Evolutionary conservation across 805 yeast species (phyloP).

Genomic region (Torulaspora quercuum): DNA sequence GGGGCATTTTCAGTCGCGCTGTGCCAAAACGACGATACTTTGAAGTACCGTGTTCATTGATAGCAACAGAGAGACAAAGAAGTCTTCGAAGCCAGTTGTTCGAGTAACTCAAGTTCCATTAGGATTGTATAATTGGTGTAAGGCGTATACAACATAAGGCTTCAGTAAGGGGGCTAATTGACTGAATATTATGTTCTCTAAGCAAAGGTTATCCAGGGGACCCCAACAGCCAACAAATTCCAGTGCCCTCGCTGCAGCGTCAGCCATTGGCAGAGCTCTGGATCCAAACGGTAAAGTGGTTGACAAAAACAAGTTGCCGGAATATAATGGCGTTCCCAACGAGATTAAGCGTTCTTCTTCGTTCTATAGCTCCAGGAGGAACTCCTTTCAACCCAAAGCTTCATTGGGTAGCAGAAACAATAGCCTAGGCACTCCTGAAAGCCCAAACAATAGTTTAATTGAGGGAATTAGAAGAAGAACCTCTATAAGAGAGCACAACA

Average conservation of each 20-base stretch:
- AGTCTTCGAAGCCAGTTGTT: too few species aligned
- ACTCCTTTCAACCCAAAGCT: conserved; percentile 13
- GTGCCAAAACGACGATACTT: background rate
- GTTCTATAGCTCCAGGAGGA: conserved; percentile 14
- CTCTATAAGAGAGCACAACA: conserved; percentile 4
- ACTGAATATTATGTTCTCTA: conserved; percentile 13
- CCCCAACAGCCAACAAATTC: conserved; percentile 36
- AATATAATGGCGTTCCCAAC: conserved; percentile 19
- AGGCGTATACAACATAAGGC: too few species aligned
- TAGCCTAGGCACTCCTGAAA: conserved; percentile 3
- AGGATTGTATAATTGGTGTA: too few species aligned
- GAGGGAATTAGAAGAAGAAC: conserved; percentile 9
- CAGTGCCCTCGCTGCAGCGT: conserved; percentile 62
- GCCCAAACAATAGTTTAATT: conserved; percentile 8
- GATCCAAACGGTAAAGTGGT: conserved; percentile 32
- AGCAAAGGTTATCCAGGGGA: conserved; percentile 17
- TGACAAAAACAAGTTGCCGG: conserved; percentile 27
- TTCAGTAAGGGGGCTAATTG: too few species aligned
- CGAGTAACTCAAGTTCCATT: too few species aligned
- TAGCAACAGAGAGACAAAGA: too few species aligned
- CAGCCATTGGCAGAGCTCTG: conserved; percentile 50
- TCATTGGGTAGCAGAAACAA: conserved; percentile 10
- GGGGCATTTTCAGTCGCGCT: conserved; percentile 4
- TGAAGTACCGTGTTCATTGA: too few species aligned
- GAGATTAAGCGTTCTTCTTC: conserved; percentile 17